Evolutionary conservation across 306 rosid genomes (phyloP), one percentile per base, ranked within the genome.

Genomic region (Quercus rubra): DNA sequence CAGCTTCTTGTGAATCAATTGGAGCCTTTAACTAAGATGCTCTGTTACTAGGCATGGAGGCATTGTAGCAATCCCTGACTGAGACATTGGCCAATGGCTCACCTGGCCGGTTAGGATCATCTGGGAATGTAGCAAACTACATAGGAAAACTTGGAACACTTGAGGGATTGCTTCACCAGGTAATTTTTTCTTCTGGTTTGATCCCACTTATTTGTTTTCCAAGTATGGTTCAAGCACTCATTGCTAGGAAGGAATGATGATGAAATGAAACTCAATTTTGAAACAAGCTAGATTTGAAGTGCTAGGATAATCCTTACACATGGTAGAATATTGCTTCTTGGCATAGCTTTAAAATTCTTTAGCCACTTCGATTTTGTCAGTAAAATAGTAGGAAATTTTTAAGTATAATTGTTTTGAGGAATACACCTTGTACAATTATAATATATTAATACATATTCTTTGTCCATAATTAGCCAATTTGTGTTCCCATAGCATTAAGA

Each of bases 1-100:
- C 90, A 94, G 98, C 94, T 92, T 79, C 94, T 35, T 35, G 9
- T 35, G 41, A 35, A 35, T 35, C 41, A 35, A 35, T 35, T 35
- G 41, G 41, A 35, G 41, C 41, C 41, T 35, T 35, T 0, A 35
- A 35, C 0, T 1, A 2, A 35, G 41, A 35, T 35, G 41, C 41
- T 35, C 2, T 35, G 41, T 35, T 6, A 35, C 41, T 6, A 35
- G 41, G 41, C 41, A 35, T 35, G 9, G 41, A 35, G 41, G 41
- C 41, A 35, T 35, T 35, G 41, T 8, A 1, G 6, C 41, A 35
- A 35, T 0, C 41, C 41, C 8, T 35, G 41, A 2, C 9, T 6
- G 41, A 35, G 41, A 35, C 41, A 35, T 35, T 35, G 41, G 2
- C 41, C 41, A 35, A 35, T 35, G 41, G 41, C 41, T 35, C 41